phyloP scores from a whole-genome alignment of 768 basidiomycete genomes.

The Leucosporidium scottii region DNA sequence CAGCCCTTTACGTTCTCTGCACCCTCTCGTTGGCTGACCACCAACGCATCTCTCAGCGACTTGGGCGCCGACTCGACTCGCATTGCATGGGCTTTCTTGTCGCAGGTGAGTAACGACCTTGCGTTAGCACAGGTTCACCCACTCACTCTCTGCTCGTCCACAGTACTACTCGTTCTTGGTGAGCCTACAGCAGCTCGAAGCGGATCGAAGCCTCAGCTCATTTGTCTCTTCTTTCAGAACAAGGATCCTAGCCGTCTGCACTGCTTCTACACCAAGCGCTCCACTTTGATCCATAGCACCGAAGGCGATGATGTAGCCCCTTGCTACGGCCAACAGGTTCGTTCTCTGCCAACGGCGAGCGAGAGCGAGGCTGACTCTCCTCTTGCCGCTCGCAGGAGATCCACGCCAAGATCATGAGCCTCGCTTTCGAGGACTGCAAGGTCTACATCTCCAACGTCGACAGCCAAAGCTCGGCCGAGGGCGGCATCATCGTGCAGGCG shows the following conservation, averaged over 20 bases:
- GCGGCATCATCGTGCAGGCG: slow-evolving; percentile 97
- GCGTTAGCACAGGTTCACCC: too few species aligned
- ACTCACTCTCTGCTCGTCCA: background rate
- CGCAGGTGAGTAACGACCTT: slow-evolving; percentile 13
- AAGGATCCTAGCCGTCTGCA: slow-evolving; percentile 93
- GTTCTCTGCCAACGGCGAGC: slow-evolving; percentile 34
- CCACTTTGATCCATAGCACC: slow-evolving; percentile 92
- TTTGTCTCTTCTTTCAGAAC: slow-evolving; percentile 47
- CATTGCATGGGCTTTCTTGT: slow-evolving; percentile 33
- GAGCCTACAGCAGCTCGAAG: too few species aligned
- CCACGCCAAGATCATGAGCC: slow-evolving; percentile 86
- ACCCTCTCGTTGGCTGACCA: background rate
- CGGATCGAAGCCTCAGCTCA: too few species aligned
- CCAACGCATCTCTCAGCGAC: background rate
- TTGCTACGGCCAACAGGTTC: slow-evolving; percentile 86
- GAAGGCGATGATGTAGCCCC: slow-evolving; percentile 90
- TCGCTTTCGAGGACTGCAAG: slow-evolving; percentile 93
- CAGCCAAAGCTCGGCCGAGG: slow-evolving; percentile 86
- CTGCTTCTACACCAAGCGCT: slow-evolving; percentile 97
- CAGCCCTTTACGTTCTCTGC: background rate
- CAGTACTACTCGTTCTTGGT: slow-evolving; percentile 96
- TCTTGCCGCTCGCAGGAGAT: slow-evolving; percentile 62
- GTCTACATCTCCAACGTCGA: slow-evolving; percentile 99
- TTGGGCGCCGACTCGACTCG: slow-evolving; percentile 4
- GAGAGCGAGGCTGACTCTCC: slow-evolving; percentile 3